A percentile compares a stretch with the other conserved stretches of the same genome.
Evolutionary conservation across 345 rosid species (phyloP).

Genomic region (Cardamine occulta): DNA sequence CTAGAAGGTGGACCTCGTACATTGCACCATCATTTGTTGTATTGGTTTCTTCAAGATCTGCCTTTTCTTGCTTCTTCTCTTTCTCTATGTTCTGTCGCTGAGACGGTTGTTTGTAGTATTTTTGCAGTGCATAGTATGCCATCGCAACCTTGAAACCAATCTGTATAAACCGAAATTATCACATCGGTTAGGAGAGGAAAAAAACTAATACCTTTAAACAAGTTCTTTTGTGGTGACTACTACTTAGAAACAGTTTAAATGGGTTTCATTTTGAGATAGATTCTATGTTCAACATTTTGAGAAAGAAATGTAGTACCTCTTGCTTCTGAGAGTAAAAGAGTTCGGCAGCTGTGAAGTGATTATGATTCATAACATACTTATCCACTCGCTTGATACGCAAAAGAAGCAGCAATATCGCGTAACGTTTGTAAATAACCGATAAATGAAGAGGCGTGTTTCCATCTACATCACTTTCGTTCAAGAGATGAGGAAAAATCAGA

Average conservation of each 20-base stretch:
- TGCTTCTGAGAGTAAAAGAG: slow-evolving; percentile 38
- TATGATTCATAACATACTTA: slow-evolving; percentile 41
- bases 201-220: background rate
- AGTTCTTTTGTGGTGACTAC: too few species aligned
- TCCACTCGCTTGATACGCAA: slow-evolving; percentile 40
- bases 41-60: background rate
- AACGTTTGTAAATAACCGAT: slow-evolving; percentile 41
- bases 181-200: background rate
- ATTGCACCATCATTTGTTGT: slow-evolving; percentile 4
- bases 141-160: slow-evolving; percentile 12
- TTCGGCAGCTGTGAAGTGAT: slow-evolving; percentile 41
- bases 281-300: background rate
- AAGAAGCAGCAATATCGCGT: slow-evolving; percentile 25
- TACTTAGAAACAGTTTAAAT: too few species aligned
- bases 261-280: too few species aligned
- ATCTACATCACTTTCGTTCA: slow-evolving; percentile 43
- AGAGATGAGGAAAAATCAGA: slow-evolving; percentile 18
- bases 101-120: slow-evolving; percentile 22
- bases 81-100: slow-evolving; percentile 19
- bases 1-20: slow-evolving; percentile 37
- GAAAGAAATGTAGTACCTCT: slow-evolving; percentile 34
- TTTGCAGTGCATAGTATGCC: slow-evolving; percentile 25
- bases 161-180: slow-evolving; percentile 7
- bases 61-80: slow-evolving; percentile 13
- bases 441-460: slow-evolving; percentile 56